Evolutionary conservation across 139 green algal genomes (phyloP).

Genomic region (Chlorella sp.): DNA sequence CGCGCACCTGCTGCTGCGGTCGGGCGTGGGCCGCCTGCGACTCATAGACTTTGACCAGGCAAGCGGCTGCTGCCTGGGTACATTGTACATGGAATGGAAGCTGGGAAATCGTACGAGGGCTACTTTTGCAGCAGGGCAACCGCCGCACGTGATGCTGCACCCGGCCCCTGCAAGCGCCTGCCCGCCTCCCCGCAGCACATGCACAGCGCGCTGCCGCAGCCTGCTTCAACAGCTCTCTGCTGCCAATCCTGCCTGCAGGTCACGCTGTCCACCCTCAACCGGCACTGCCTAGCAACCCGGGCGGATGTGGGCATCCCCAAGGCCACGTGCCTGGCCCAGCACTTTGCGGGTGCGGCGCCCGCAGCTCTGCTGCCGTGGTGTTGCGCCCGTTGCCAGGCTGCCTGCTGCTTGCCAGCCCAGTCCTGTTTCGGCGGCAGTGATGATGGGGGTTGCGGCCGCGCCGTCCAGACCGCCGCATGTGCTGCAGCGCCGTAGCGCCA

Average conservation of each 20-base stretch:
- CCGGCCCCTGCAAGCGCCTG: neutral
- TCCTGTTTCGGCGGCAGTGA: no score
- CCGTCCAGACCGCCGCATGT: no score
- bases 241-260: slow-evolving; percentile 46
- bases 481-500: no score
- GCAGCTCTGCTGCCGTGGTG: neutral
- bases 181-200: neutral
- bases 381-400: neutral
- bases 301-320: slow-evolving; percentile 94
- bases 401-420: neutral
- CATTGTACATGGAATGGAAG: neutral
- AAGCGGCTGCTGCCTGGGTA: no score
- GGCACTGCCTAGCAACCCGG: slow-evolving; percentile 93
- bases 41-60: slow-evolving; percentile 98
- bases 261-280: slow-evolving; percentile 91
- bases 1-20: slow-evolving; percentile 92
- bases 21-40: slow-evolving; percentile 88
- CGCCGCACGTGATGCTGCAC: neutral
- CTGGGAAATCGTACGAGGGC: neutral
- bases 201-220: neutral
- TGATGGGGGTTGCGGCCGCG: no score
- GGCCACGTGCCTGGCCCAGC: slow-evolving; percentile 73
- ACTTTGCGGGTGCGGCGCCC: slow-evolving; percentile 64
- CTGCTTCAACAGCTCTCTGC: no score
- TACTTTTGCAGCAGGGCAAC: neutral